Evolutionary conservation across 1,284 basidiomycete species (phyloP).

Genomic region (Austroboletus novae-zelandiae): DNA sequence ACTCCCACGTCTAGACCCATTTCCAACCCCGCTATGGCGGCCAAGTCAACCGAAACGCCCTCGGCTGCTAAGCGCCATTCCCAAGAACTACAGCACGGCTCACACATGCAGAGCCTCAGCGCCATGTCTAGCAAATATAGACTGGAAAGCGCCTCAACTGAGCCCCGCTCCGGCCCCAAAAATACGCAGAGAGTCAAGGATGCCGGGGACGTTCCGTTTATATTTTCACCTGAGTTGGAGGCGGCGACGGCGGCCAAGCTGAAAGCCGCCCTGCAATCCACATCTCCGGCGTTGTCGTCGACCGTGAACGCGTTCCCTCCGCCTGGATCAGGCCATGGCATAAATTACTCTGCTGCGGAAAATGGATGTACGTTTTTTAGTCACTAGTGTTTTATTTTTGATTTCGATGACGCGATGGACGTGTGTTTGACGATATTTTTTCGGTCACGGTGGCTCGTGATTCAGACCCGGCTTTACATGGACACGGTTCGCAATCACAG

Average conservation of each 20-base stretch:
- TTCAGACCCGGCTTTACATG: not conserved
- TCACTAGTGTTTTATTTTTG: slow-evolving; percentile 1
- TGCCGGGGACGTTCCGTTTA: slow-evolving; percentile 32
- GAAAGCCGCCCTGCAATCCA: slow-evolving; percentile 25
- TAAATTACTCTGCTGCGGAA: slow-evolving; percentile 17
- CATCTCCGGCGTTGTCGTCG: slow-evolving; percentile 6
- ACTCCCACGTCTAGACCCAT: slow-evolving; percentile 2
- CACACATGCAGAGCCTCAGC: slow-evolving; percentile 20
- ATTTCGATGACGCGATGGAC: slow-evolving; percentile 4
- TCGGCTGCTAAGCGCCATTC: slow-evolving; percentile 18
- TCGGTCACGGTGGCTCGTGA: not conserved
- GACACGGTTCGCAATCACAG: slow-evolving; percentile 8
- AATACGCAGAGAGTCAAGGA: slow-evolving; percentile 26
- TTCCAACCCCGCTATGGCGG: slow-evolving; percentile 1
- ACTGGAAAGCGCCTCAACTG: slow-evolving; percentile 14
- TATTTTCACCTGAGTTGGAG: slow-evolving; percentile 32
- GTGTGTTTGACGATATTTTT: not conserved
- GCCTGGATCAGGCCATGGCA: slow-evolving; percentile 20
- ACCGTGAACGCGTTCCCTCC: slow-evolving; percentile 4
- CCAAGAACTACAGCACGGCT: slow-evolving; percentile 21
- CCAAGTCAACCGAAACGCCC: slow-evolving; percentile 6
- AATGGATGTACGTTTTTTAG: slow-evolving; percentile 27
- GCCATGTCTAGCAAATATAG: slow-evolving; percentile 30
- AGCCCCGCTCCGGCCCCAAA: slow-evolving; percentile 14
- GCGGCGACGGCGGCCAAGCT: slow-evolving; percentile 29